Evolutionary conservation across 2,329 filamentous ascomycete species (phyloP).

Genomic region (Celoporthe dispersa): DNA sequence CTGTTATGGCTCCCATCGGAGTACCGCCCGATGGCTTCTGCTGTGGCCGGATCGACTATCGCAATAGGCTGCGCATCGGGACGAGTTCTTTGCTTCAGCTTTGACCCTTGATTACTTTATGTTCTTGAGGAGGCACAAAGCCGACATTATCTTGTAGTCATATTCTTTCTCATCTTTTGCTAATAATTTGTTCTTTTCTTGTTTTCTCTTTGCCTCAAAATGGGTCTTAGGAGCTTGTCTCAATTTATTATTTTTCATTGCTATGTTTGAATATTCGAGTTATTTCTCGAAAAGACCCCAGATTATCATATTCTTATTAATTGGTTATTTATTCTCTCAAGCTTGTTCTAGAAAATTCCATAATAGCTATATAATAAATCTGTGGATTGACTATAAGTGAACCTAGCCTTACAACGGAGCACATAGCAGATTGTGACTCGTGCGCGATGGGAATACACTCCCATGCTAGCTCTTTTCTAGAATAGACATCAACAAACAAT

Average conservation of each 20-base stretch:
- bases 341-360: too few species aligned
- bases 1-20: conserved; percentile 10
- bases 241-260: not conserved
- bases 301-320: too few species aligned
- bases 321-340: too few species aligned
- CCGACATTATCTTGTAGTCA: not conserved
- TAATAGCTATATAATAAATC: too few species aligned
- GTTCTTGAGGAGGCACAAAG: not conserved
- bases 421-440: too few species aligned
- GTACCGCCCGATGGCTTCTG: not conserved
- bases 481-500: too few species aligned
- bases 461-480: too few species aligned
- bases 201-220: not conserved
- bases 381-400: too few species aligned
- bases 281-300: too few species aligned
- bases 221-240: not conserved
- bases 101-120: not conserved
- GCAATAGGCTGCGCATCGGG: not conserved
- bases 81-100: not conserved
- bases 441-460: too few species aligned
- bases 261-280: too few species aligned
- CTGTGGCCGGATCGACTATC: not conserved
- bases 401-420: too few species aligned
- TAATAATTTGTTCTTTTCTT: not conserved
- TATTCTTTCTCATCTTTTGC: not conserved